Conservation (phyloP, 2,329 filamentous ascomycete species). For the Pseudogymnoascus destructans region DNA sequence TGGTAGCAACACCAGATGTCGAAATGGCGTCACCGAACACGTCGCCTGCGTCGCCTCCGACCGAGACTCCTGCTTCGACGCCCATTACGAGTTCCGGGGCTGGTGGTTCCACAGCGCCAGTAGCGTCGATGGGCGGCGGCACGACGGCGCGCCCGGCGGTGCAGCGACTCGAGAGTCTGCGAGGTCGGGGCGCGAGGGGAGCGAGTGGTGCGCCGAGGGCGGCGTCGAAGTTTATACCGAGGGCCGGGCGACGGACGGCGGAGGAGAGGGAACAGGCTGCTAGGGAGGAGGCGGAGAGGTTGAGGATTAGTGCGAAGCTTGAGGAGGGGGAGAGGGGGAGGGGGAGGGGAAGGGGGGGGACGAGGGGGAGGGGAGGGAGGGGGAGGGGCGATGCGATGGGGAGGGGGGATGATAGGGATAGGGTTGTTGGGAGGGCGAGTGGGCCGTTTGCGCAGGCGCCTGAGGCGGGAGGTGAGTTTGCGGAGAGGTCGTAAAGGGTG, state of each 20-base stretch:
- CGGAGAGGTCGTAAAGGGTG: neutral
- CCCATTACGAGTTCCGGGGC: slow-evolving; percentile 11
- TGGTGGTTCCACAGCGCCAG: neutral
- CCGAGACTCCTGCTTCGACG: slow-evolving; percentile 24
- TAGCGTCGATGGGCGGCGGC: neutral
- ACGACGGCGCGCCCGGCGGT: neutral
- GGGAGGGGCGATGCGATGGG: slow-evolving; percentile 17
- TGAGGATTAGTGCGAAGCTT: slow-evolving; percentile 12
- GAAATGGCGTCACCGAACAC: slow-evolving; percentile 20
- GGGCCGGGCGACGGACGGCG: slow-evolving; percentile 19
- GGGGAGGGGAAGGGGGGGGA: slow-evolving; percentile 7
- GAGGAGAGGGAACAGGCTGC: slow-evolving; percentile 14
- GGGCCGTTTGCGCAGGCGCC: slow-evolving; percentile 19
- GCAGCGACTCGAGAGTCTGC: neutral
- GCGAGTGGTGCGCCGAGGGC: slow-evolving; percentile 10
- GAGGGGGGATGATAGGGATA: slow-evolving; percentile 8
- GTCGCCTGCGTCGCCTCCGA: slow-evolving; percentile 20
- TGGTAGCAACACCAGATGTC: neutral
- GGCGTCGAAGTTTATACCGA: slow-evolving; percentile 25
- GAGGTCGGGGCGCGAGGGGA: neutral
- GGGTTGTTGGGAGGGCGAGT: slow-evolving; percentile 10
- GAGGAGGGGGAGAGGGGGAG: slow-evolving; percentile 12
- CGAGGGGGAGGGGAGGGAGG: slow-evolving; percentile 10
- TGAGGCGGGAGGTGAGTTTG: slow-evolving; percentile 18
- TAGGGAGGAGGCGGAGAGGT: slow-evolving; percentile 13